Evolutionary conservation across 768 basidiomycete genomes (phyloP), one percentile per base, ranked within the genome.

Genomic region (Pleurotus sapidus): DNA sequence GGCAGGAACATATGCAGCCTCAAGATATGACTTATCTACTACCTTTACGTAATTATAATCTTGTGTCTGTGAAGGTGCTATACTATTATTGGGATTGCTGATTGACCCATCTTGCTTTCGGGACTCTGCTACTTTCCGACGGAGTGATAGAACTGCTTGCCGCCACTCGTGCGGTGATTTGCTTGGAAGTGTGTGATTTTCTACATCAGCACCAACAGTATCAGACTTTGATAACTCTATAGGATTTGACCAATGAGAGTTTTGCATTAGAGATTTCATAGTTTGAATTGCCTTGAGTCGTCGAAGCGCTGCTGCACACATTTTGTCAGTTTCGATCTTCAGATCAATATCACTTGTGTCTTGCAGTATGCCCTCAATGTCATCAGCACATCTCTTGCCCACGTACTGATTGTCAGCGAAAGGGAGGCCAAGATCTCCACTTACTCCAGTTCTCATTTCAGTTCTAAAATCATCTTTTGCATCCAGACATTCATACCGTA

Each of bases 21-120:
- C 55, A 24, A 56, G 30, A 30, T 51, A 56, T 9, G 55, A 47
- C 25, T 46, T 46, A 34, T 56, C 55, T 3, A 46, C 23, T 23
- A 56, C 39, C 15, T 40, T 42, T 30, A 55, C 53, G 2, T 9
- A 25, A 20, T 20, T 20, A 3, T 20, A 20, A 20, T 20, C 20
- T 20, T 20, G 20, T 20, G 20, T 18, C 20, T 20, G 20, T 20
- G 20, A 20, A 20, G 20, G 3, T 20, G 20, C 20, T 20, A 20
- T 20, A 17, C 25, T 30, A 8, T 46, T 56, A 14, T 43, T 7
- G 15, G 15, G 39, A 17, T 18, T 20, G 24, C 39, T 55, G 17
- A 40, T 9, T 23, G 15, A 24, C 3, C 17, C 17, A 14, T 15
- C 14, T 3, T 14, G 30, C 20, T 55, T 47, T 43, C 34, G 12